Evolutionary conservation across 805 yeast genomes (phyloP).

Genomic region (Yarrowia alimentaria): DNA sequence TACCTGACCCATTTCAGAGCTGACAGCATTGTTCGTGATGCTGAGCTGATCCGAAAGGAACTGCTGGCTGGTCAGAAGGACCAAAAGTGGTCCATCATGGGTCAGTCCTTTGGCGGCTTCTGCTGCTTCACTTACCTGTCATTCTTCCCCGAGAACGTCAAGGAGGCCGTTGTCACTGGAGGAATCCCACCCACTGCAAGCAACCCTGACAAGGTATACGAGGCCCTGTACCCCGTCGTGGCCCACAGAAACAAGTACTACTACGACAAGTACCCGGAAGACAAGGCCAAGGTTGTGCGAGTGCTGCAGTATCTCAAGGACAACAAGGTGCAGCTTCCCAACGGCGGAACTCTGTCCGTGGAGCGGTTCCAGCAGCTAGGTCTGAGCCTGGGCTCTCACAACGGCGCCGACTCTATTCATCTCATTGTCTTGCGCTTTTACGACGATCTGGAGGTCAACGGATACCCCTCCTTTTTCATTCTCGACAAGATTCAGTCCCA

Average conservation of each 20-base stretch:
- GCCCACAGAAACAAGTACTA: slow-evolving; percentile 49
- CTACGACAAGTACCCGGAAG: slow-evolving; percentile 51
- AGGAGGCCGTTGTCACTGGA: slow-evolving; percentile 52
- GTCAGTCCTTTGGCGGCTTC: slow-evolving; percentile 60
- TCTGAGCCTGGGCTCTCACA: slow-evolving; percentile 49
- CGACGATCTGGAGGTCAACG: slow-evolving; percentile 43
- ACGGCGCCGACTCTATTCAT: slow-evolving; percentile 53
- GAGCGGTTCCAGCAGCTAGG: slow-evolving; percentile 58
- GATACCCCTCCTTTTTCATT: slow-evolving; percentile 44
- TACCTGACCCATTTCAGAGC: slow-evolving; percentile 51
- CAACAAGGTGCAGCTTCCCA: slow-evolving; percentile 45
- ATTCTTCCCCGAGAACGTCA: slow-evolving; percentile 44
- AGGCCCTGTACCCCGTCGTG: slow-evolving; percentile 49
- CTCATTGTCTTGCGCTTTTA: slow-evolving; percentile 44
- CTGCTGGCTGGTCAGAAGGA: slow-evolving; percentile 39
- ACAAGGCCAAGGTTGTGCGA: slow-evolving; percentile 43
- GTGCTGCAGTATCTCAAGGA: background rate
- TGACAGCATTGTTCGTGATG: slow-evolving; percentile 46
- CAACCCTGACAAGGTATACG: slow-evolving; percentile 50
- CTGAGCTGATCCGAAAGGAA: slow-evolving; percentile 46
- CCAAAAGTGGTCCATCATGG: slow-evolving; percentile 51
- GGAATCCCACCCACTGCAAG: slow-evolving; percentile 56
- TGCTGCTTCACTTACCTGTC: slow-evolving; percentile 52
- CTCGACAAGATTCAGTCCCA: slow-evolving; percentile 41
- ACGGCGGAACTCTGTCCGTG: slow-evolving; percentile 50